A percentile compares a stretch with the other conserved stretches of the same genome.
phyloP scores from a whole-genome alignment of 2,329 filamentous ascomycete species.

The Elsinoe fawcettii region DNA sequence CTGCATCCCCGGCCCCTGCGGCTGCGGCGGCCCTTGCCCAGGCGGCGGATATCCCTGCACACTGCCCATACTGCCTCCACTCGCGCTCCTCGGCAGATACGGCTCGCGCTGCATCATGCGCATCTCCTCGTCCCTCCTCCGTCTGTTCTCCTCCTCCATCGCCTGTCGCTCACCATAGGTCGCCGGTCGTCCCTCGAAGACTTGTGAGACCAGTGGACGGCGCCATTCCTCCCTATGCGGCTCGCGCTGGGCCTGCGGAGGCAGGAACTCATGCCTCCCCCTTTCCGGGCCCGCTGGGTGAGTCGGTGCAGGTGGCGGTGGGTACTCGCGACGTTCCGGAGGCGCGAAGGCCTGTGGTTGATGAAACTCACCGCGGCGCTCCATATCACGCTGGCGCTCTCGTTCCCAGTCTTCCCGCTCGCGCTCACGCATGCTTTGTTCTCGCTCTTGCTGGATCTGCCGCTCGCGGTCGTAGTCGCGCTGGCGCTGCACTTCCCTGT shows the following conservation, averaged over 20 bases:
- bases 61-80: not conserved
- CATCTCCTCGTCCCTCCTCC: constrained; percentile 7
- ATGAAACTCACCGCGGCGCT: not conserved
- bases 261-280: not conserved
- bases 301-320: not conserved
- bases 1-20: not conserved
- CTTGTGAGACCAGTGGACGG: not conserved
- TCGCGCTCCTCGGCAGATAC: not conserved
- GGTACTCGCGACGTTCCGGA: not conserved
- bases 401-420: constrained; percentile 1
- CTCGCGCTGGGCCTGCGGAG: not conserved
- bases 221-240: constrained; percentile 5
- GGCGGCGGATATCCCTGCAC: not conserved
- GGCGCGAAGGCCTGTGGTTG: not conserved
- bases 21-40: not conserved
- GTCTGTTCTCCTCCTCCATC: constrained; percentile 7
- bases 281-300: not conserved
- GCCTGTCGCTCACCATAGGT: not conserved
- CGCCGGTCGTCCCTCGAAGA: not conserved
- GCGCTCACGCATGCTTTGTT: constrained; percentile 5
- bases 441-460: constrained; percentile 11
- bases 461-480: constrained; percentile 7
- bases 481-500: constrained; percentile 18
- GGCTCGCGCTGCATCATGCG: constrained; percentile 10
- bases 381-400: not conserved